phyloP scores from a whole-genome alignment of 78 protist genomes.

The Guillardia theta region DNA sequence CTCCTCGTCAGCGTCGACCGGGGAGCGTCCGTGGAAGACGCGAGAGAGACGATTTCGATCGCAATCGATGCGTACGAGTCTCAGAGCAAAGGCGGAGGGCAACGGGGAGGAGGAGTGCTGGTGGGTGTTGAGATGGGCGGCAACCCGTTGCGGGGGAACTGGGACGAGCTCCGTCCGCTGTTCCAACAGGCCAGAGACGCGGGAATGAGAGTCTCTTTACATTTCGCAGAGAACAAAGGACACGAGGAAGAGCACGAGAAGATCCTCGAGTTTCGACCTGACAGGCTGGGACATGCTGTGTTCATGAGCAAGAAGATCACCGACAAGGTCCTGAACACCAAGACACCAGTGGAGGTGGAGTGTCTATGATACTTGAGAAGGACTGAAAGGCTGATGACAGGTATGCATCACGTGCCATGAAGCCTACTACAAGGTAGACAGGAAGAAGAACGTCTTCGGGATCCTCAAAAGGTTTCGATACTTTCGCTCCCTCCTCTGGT shows the following conservation, averaged over 20 bases:
- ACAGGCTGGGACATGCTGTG: slow-evolving; percentile 4
- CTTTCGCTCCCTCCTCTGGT: too few species aligned
- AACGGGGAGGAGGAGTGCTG: neutral
- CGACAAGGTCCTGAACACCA: neutral
- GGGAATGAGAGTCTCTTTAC: neutral
- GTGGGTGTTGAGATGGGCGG: slow-evolving; percentile 40
- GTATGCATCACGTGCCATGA: neutral
- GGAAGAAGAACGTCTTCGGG: neutral
- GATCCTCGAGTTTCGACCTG: slow-evolving; percentile 10
- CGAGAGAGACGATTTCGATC: neutral
- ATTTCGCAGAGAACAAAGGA: slow-evolving; percentile 28
- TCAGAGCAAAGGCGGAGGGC: neutral
- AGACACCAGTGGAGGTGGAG: neutral
- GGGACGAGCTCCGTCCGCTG: neutral
- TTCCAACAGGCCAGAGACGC: neutral
- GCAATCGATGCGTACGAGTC: slow-evolving; percentile 18
- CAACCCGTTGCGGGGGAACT: neutral
- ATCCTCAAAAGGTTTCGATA: neutral
- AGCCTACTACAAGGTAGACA: neutral
- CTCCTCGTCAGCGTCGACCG: slow-evolving; percentile 36
- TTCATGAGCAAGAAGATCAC: neutral
- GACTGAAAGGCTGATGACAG: too few species aligned
- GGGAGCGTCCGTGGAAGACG: neutral
- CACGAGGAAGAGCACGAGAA: neutral
- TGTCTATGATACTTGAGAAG: too few species aligned